phyloP scores from a whole-genome alignment of 345 rosid genomes.

The Eucalyptus dawsonii region DNA sequence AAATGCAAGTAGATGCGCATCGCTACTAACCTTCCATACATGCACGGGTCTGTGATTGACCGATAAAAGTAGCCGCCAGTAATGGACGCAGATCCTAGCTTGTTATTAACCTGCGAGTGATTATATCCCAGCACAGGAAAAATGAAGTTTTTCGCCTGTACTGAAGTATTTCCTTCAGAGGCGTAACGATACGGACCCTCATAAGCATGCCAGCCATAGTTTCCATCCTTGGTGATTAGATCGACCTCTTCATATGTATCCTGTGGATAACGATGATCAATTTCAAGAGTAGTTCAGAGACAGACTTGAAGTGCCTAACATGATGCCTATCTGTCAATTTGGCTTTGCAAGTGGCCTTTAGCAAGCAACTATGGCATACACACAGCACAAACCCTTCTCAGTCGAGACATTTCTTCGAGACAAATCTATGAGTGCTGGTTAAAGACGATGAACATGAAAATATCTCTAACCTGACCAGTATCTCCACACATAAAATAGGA shows the following conservation, averaged over 20 bases:
- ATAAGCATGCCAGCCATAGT: conserved; percentile 79
- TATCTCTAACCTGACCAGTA: conserved; percentile 59
- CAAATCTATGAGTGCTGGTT: not conserved
- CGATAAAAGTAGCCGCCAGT: conserved; percentile 84
- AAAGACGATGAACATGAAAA: not conserved
- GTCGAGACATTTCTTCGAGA: not conserved
- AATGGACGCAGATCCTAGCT: conserved; percentile 81
- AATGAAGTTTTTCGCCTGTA: conserved; percentile 30
- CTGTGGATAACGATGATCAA: conserved; percentile 11
- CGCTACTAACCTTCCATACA: conserved; percentile 54
- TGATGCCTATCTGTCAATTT: not conserved
- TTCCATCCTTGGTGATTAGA: conserved; percentile 70
- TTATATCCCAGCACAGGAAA: conserved; percentile 75
- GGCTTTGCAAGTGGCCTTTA: not conserved
- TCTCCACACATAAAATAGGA: conserved; percentile 72
- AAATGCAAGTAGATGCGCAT: not conserved
- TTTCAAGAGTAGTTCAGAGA: not conserved
- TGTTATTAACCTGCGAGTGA: conserved; percentile 75
- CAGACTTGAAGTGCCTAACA: not conserved
- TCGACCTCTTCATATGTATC: conserved; percentile 80
- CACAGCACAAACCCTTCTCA: not conserved
- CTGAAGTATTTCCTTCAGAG: conserved; percentile 38
- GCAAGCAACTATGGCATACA: not conserved
- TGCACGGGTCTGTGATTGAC: conserved; percentile 68
- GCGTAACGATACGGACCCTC: conserved; percentile 57